Evolutionary conservation across 2,329 filamentous ascomycete genomes (phyloP), one percentile per base, ranked within the genome.

Genomic region (Bipolaris cookei): DNA sequence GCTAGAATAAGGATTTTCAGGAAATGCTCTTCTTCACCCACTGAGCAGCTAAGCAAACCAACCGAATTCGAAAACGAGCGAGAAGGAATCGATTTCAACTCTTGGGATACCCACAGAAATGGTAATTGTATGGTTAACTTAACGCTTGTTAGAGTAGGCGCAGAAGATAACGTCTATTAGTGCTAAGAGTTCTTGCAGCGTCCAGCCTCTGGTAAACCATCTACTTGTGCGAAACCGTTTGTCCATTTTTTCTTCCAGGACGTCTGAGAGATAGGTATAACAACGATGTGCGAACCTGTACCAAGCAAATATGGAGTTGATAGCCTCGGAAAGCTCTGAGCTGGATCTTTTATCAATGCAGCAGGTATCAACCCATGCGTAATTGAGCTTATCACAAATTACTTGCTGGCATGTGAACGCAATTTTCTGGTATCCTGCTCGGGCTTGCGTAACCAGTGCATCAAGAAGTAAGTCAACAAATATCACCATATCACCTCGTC

Each of bases 311-410:
- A 54, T 54, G 2, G 44, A 54, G 28, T 54, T 54, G 3, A 54
- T 49, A 2, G 56, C 56, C 51, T 59, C 52, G 13, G 46, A 47
- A 25, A 59, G 52, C 35, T 59, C 56, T 6, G 56, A 16, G 14
- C 51, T 55, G 4, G 46, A 51, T 1, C 37, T 37, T 21, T 59
- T 59, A 37, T 59, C 52, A 4, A 59, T 59, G 28, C 51, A 59
- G 10, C 56, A 59, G 1, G 56, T 59, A 11, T 59, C 56, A 1
- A 56, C 42, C 56, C 56, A 59, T 10, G 35, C 51, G 20, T 47
- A 59, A 1, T 39, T 2, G 6, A 59, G 3, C 7, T 13, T 13
- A 2, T 58, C 20, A 4, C 8, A 7, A 0, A 43, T 14, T 1
- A 44, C 44, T 20, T 54, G 44, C 4, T 35, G 7, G 35, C 51